Evolutionary conservation across 768 basidiomycete genomes (phyloP).

Genomic region (Suillus bovinus): DNA sequence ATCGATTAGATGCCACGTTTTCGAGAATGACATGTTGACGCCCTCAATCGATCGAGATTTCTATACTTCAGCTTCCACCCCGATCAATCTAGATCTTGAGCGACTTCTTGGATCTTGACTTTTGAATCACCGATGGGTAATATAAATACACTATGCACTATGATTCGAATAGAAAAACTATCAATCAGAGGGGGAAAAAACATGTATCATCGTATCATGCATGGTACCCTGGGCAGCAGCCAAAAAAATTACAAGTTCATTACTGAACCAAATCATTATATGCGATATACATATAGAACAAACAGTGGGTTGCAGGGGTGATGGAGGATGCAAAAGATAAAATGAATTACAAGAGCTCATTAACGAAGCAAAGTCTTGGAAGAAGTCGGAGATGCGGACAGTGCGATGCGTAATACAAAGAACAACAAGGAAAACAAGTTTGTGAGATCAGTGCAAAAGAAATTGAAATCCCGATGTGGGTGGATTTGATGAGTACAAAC

Average conservation of each 20-base stretch:
- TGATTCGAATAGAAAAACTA: not conserved
- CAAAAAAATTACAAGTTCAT: constrained; percentile 7
- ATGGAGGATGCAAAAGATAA: not conserved
- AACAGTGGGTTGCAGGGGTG: not conserved
- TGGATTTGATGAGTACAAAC: not conserved
- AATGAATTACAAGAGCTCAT: not conserved
- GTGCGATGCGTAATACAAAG: constrained; percentile 3
- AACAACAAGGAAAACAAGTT: not conserved
- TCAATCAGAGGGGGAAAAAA: not conserved
- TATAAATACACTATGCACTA: not conserved
- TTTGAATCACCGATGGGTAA: too few species aligned
- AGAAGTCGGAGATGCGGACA: not conserved
- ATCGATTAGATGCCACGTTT: constrained; percentile 8
- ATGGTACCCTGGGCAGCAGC: not conserved
- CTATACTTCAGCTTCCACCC: not conserved
- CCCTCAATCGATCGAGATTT: constrained; percentile 2
- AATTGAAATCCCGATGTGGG: not conserved
- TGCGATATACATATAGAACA: constrained; percentile 6
- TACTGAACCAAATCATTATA: constrained; percentile 6
- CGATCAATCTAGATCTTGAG: not conserved
- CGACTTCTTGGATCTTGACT: not conserved
- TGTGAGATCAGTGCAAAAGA: not conserved
- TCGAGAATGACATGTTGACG: not conserved
- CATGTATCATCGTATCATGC: not conserved
- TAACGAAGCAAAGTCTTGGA: not conserved